Evolutionary conservation across 1,284 basidiomycete species (phyloP).

Genomic region (Coriolopsis trogii): DNA sequence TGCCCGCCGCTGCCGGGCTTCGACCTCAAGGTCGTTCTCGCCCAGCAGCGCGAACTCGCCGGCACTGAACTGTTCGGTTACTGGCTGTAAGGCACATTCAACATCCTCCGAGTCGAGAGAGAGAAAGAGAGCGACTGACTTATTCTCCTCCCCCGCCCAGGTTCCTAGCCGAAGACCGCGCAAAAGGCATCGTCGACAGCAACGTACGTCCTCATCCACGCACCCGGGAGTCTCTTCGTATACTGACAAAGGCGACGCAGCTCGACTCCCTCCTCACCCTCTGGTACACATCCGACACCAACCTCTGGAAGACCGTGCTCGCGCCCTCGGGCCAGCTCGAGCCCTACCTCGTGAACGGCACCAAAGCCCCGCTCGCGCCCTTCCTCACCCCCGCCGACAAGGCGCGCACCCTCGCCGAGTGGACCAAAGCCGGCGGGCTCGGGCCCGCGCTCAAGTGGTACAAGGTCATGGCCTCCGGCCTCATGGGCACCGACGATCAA

Average conservation of each 20-base stretch:
- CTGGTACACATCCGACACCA: constrained; percentile 32
- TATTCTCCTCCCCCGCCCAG: constrained; percentile 1
- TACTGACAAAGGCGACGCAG: constrained; percentile 12
- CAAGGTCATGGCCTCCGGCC: constrained; percentile 27
- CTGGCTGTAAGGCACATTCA: constrained; percentile 29
- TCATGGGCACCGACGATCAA: constrained; percentile 29
- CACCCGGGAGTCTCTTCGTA: not conserved
- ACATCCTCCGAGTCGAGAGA: no score
- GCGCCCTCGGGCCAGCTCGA: constrained; percentile 29
- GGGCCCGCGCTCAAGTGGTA: constrained; percentile 33
- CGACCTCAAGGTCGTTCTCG: constrained; percentile 18
- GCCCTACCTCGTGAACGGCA: constrained; percentile 30
- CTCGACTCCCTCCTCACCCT: constrained; percentile 35
- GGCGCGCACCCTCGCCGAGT: constrained; percentile 17
- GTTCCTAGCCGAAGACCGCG: constrained; percentile 35
- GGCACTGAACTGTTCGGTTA: constrained; percentile 37
- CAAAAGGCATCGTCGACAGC: constrained; percentile 31
- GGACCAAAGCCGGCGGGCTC: constrained; percentile 26
- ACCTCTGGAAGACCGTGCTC: constrained; percentile 31
- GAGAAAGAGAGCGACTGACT: no score
- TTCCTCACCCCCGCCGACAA: constrained; percentile 27
- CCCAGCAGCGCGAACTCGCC: constrained; percentile 47
- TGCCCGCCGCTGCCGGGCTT: constrained; percentile 33
- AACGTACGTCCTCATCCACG: constrained; percentile 24
- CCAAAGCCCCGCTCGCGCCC: constrained; percentile 23